Evolutionary conservation across 2,329 filamentous ascomycete genomes (phyloP), one percentile per base, ranked within the genome.

Genomic region (Lachnellula suecica): DNA sequence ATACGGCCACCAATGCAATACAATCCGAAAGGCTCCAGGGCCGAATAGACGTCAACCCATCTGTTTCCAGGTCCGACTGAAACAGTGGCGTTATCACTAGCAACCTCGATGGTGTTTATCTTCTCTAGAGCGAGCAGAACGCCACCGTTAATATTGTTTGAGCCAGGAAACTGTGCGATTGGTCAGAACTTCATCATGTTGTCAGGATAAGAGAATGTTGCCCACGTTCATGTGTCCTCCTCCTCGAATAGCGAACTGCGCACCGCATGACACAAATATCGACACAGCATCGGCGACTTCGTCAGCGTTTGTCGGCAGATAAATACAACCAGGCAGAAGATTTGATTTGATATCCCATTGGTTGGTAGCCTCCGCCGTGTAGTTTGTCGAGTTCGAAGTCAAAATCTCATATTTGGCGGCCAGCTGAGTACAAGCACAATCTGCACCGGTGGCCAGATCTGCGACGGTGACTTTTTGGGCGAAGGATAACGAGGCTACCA

Each of bases 111-210:
- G 25, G 58, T 27, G 6, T 47, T 44, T 8, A 31, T 31, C 8
- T 31, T 13, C 27, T 65, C 70, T 7, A 78, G 71, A 6, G 76
- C 76, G 54, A 83, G 72, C 10, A 78, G 59, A 2, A 77, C 70
- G 0, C 77, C 77, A 2, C 69, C 74, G 15, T 73, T 64, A 44
- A 77, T 74, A 34, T 53, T 44, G 22, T 49, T 49, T 15, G 51
- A 44, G 34, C 51, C 51, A 2, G 51, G 51, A n/a, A 53, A n/a
- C n/a, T n/a, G n/a, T n/a, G n/a, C n/a, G n/a, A n/a, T n/a, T n/a
- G n/a, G n/a, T n/a, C n/a, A n/a, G n/a, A n/a, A n/a, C n/a, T n/a
- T n/a, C n/a, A n/a, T n/a, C n/a, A n/a, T n/a, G n/a, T n/a, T n/a
- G n/a, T n/a, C n/a, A n/a, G n/a, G n/a, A n/a, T n/a, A n/a, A n/a